Base-by-base conservation (phyloP, 768 basidiomycete genomes). In the Xerocomellus chrysenteron region DNA sequence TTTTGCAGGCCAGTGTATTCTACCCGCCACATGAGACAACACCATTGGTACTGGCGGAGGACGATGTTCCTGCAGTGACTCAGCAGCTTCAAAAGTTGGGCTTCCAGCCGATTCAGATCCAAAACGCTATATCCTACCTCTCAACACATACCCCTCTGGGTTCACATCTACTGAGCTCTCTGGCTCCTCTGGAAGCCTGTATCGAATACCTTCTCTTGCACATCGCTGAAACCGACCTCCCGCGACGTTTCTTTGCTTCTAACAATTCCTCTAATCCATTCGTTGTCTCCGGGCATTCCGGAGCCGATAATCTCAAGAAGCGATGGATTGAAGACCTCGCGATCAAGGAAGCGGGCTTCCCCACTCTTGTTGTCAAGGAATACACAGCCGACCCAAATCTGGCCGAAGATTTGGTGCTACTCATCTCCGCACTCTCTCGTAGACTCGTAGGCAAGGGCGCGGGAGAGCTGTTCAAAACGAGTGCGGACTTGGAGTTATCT, bases 211-310 rank as follows among this genome's bases (percentile, higher is more conserved):
- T 97, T 3, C 79, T 96, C 44, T 78, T 96, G 21, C 83, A 91
- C 63, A 68, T 90, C 6, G 89, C 94, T 0, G 94, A 98, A 74
- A 87, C 90, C 55, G 94, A 96, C 63, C 80, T 97, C 5, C 95
- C 95, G 0, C 67, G 77, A 48, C 80, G 82, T 28, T 92, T 92
- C 68, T 71, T 90, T 16, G 83, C 87, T 5, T 68, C 76, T 11
- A 70, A 71, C n/a, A 87, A 85, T 62, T 83, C 87, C 3, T 89
- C 87, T 0, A 80, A 83, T 61, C 75, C 89, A 1, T 90, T 92
- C 67, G 72, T 92, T 56, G 83, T 82, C 14, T 81, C 85, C 4
- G 76, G 78, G 4, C 85, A 90, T 69, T 76, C 83, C 19, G 87
- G 88, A 0, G 71, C 74, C 4, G 82, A 83, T 45, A 79, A 84